Percentiles rank a stretch among this genome's conserved stretches.
These are phyloP conservation scores for Didymella pomorum DNA, from an alignment of 2,329 filamentous ascomycete genomes.

Conservation along the genomic window DNA sequence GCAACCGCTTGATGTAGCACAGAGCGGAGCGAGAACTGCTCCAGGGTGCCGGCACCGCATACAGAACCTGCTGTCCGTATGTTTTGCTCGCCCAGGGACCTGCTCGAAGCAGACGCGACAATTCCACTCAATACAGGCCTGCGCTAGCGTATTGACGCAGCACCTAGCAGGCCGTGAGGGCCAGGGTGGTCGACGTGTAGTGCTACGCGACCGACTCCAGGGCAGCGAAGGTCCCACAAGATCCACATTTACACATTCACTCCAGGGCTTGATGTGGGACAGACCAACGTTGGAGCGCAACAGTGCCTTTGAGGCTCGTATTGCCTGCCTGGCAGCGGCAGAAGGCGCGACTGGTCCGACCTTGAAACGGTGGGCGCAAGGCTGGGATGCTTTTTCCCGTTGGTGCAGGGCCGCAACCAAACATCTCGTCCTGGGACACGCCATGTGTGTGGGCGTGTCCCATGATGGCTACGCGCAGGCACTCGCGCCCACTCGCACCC, in stretches of 20 bases:
- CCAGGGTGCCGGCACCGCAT: slow-evolving; percentile 40
- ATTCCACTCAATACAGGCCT: slow-evolving; percentile 26
- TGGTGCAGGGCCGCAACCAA: slow-evolving; percentile 6
- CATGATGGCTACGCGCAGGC: not conserved
- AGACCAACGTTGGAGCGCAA: slow-evolving; percentile 9
- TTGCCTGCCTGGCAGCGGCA: slow-evolving; percentile 16
- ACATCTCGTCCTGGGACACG: slow-evolving; percentile 8
- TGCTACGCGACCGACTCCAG: slow-evolving; percentile 13
- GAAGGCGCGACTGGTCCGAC: slow-evolving; percentile 10
- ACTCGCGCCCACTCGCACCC: slow-evolving; percentile 1
- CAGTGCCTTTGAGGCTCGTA: slow-evolving; percentile 9
- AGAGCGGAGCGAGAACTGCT: slow-evolving; percentile 24
- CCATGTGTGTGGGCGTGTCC: slow-evolving; percentile 2
- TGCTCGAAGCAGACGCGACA: slow-evolving; percentile 17
- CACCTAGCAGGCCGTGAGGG: slow-evolving; percentile 12
- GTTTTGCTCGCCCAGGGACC: slow-evolving; percentile 19
- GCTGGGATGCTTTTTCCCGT: slow-evolving; percentile 17
- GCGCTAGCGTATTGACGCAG: slow-evolving; percentile 25
- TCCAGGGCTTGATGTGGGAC: slow-evolving; percentile 6
- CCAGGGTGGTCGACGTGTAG: slow-evolving; percentile 11
- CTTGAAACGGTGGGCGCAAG: slow-evolving; percentile 15
- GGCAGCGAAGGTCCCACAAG: slow-evolving; percentile 6
- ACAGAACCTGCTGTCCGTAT: slow-evolving; percentile 16
- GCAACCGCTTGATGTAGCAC: slow-evolving; percentile 31
- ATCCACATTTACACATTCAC: slow-evolving; percentile 2